Evolutionary conservation across 169 alveolate species (phyloP).

Genomic region (Cryptosporidium bovis): DNA sequence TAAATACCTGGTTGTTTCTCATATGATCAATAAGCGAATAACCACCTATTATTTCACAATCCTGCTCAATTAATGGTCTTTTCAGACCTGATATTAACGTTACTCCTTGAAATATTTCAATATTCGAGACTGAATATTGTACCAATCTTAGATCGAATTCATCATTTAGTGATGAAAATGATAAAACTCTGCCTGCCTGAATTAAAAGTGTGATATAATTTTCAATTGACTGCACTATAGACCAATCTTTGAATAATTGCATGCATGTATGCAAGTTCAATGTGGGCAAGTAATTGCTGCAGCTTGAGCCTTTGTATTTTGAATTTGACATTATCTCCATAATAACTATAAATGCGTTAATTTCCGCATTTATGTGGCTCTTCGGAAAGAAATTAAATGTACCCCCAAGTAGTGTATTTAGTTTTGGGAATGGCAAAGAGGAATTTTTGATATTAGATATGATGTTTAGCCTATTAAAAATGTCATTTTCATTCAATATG

Average conservation of each 20-base stretch:
- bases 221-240: constrained; percentile 10
- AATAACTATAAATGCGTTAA: constrained; percentile 7
- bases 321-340: constrained; percentile 18
- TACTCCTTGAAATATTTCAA: constrained; percentile 34
- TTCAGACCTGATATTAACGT: constrained; percentile 19
- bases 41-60: background rate
- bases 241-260: background rate
- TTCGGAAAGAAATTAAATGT: background rate
- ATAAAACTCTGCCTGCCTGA: constrained; percentile 21
- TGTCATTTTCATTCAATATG: constrained; percentile 8
- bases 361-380: constrained; percentile 1
- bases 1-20: background rate
- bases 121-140: constrained; percentile 27
- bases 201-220: constrained; percentile 23
- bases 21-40: background rate
- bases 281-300: background rate
- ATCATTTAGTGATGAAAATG: constrained; percentile 1
- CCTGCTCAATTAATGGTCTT: background rate
- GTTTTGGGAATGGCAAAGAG: background rate
- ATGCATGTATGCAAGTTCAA: constrained; percentile 1
- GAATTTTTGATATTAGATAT: constrained; percentile 6
- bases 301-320: background rate
- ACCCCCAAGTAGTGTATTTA: background rate
- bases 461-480: constrained; percentile 18
- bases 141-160: background rate